These are phyloP conservation scores for Starmerella davenportii DNA, from an alignment of 805 yeast genomes.

Conservation along the genomic window DNA sequence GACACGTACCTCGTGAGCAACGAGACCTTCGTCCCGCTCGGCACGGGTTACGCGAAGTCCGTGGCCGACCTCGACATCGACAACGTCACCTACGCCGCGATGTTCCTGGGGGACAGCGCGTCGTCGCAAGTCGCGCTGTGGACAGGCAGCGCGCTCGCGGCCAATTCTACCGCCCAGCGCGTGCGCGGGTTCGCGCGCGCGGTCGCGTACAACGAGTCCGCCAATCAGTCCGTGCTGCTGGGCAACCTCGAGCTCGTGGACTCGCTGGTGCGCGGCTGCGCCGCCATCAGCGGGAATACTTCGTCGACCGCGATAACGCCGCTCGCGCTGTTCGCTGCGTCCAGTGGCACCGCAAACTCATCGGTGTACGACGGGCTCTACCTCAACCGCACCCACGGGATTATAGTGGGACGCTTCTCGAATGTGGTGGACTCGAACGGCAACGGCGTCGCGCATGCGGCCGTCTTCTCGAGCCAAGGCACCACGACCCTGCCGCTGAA, in stretches of 20 bases:
- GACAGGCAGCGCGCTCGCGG: background rate
- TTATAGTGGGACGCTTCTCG: slow-evolving; percentile 43
- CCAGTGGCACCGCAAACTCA: background rate
- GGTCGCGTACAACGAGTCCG: background rate
- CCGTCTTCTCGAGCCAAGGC: slow-evolving; percentile 21
- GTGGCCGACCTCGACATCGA: background rate
- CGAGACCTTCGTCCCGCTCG: background rate
- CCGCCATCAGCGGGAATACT: background rate
- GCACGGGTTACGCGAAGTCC: background rate
- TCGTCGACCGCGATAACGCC: background rate
- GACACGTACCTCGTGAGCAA: background rate
- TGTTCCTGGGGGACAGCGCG: background rate
- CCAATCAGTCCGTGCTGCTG: slow-evolving; percentile 15
- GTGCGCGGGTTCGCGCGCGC: background rate
- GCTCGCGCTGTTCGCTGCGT: background rate
- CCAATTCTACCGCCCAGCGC: background rate
- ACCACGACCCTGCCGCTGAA: slow-evolving; percentile 1
- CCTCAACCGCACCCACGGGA: slow-evolving; percentile 32
- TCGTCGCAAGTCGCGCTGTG: background rate
- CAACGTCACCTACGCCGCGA: background rate
- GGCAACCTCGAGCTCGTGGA: slow-evolving; percentile 19
- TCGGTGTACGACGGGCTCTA: slow-evolving; percentile 24
- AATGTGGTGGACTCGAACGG: slow-evolving; percentile 18
- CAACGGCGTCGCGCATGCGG: slow-evolving; percentile 17
- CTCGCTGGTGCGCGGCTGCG: background rate